Base-by-base conservation (phyloP, 2,329 filamentous ascomycete genomes). In the Paecilomyces dactylethromorphus region DNA sequence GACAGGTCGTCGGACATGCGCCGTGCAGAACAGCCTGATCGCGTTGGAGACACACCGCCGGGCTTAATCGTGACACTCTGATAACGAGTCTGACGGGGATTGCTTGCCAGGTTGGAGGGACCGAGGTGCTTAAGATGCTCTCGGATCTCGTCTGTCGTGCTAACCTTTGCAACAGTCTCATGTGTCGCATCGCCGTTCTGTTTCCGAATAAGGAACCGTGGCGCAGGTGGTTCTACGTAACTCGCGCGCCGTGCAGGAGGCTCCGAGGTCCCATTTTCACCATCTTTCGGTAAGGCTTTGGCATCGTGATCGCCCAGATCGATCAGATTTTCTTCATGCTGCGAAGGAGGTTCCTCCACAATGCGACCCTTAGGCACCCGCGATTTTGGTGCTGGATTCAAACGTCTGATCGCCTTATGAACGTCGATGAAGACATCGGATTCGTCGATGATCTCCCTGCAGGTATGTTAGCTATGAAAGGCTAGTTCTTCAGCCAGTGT, bases 401-500 rank as follows among this genome's bases (percentile, higher is more conserved):
- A 84, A 56, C 94, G 90, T 59, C 94, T 87, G 65, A 99, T 97
- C 22, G 94, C 94, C 78, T 97, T 97, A 81, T 97, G 94, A 1
- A 99, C 92, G 73, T 99, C 94, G 63, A 99, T 88, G 69, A 96
- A 99, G 11, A 99, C 94, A 74, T 99, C 94, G 0, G 93, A 97
- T 74, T 99, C 94, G 72, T 99, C 94, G 62, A 99, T 95, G 64
- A 97, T 99, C 82, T 99, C 94, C 80, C 90, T 92, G 59, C 8
- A 32, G 22, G 26, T 24, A n/a, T 8, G 68, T 76, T 57, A 70
- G 59, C 33, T 62, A 54, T 35, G 12, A 13, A 50, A 31, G 32
- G 54, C 22, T 35, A 54, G 58, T 32, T 52, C 35, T 32, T 54
- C 11, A 15, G 33, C 22, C 13, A 51, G 3, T 45, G 55, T 51